These are phyloP conservation scores for Fistulifera solaris DNA, from an alignment of 108 stramenopile species.

Conservation along the genomic window DNA sequence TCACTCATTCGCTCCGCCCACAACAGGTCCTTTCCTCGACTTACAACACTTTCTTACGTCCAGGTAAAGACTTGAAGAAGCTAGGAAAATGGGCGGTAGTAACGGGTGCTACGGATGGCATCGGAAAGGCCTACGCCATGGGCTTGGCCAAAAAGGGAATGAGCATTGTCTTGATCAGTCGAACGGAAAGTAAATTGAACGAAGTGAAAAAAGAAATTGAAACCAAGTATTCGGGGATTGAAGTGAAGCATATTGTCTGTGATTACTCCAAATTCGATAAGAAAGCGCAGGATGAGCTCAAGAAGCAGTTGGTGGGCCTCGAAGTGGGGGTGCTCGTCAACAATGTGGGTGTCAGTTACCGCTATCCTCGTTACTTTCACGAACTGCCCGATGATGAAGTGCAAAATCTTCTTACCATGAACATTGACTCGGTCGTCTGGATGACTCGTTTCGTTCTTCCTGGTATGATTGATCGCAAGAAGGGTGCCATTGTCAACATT, in stretches of 20 bases:
- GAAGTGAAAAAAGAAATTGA: slow-evolving; percentile 86
- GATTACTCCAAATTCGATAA: slow-evolving; percentile 92
- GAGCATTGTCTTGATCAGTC: slow-evolving; percentile 90
- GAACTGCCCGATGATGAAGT: slow-evolving; percentile 85
- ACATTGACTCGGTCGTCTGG: slow-evolving; percentile 90
- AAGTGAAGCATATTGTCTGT: slow-evolving; percentile 85
- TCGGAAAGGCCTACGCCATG: slow-evolving; percentile 94
- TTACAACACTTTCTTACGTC: slow-evolving; percentile 88
- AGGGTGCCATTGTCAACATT: slow-evolving; percentile 93
- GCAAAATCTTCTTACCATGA: slow-evolving; percentile 74
- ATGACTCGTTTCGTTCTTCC: slow-evolving; percentile 94
- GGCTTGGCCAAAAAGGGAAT: slow-evolving; percentile 93
- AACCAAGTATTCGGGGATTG: slow-evolving; percentile 53
- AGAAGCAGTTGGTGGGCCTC: slow-evolving; percentile 47
- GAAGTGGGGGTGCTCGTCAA: slow-evolving; percentile 96
- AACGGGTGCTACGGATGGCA: slow-evolving; percentile 99
- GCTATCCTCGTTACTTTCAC: slow-evolving; percentile 92
- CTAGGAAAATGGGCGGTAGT: slow-evolving; percentile 97
- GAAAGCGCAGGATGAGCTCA: slow-evolving; percentile 57
- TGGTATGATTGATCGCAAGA: slow-evolving; percentile 83
- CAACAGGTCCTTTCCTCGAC: slow-evolving; percentile 12
- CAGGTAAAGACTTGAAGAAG: slow-evolving; percentile 80
- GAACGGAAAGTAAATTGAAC: slow-evolving; percentile 92
- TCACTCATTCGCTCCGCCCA: background rate
- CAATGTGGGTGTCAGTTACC: slow-evolving; percentile 98